Conservation (phyloP, 1,139 yeast genomes). For the Nematodospora anomalae region DNA sequence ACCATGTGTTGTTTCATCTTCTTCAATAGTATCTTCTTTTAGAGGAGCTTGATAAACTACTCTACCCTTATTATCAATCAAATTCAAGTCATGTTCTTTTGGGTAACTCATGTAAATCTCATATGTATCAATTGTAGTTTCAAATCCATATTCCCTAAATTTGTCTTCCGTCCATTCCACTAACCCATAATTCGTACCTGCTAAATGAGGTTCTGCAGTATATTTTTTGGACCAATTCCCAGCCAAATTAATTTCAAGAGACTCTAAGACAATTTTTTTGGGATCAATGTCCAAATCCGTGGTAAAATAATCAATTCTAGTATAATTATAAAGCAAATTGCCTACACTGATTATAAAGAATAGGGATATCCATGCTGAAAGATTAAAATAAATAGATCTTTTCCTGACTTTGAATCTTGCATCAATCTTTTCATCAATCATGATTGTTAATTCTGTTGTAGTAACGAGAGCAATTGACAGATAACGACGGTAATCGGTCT, state of each 20-base stretch:
- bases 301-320: neutral
- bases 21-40: constrained; percentile 67
- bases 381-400: neutral
- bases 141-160: constrained; percentile 59
- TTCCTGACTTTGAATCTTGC: neutral
- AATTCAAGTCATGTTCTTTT: constrained; percentile 43
- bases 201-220: constrained; percentile 64
- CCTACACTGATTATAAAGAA: neutral
- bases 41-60: constrained; percentile 61
- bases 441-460: too few relatives aligned
- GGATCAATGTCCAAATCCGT: constrained; percentile 14
- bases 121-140: constrained; percentile 55
- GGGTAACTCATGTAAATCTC: constrained; percentile 59
- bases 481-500: too few relatives aligned
- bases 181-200: constrained; percentile 64
- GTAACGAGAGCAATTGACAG: too few relatives aligned
- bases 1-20: constrained; percentile 65
- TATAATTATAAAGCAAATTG: neutral
- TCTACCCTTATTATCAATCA: constrained; percentile 32
- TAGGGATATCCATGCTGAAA: neutral
- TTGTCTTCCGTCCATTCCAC: constrained; percentile 66
- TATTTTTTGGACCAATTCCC: constrained; percentile 55
- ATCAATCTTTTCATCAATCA: constrained; percentile 2
- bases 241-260: constrained; percentile 50
- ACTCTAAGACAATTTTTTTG: constrained; percentile 28